A percentile compares a stretch with the other conserved stretches of the same genome.
phyloP scores from a whole-genome alignment of 352 stramenopile genomes.

The Vaucheria bursata region DNA sequence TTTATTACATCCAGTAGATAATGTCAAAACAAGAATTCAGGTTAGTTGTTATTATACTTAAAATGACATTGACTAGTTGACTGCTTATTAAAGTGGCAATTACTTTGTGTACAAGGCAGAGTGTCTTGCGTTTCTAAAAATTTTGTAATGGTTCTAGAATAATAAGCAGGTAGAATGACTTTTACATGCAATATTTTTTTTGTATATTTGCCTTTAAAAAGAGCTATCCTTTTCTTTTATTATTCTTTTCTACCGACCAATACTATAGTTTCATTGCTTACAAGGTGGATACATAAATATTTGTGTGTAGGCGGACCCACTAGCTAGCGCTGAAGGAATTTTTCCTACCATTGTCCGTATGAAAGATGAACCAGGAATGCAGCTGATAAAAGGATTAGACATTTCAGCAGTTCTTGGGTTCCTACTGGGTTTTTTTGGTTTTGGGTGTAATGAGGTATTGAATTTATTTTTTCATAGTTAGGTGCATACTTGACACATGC shows the following conservation, averaged over 20 bases:
- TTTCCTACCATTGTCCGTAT: not conserved
- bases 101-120: no score
- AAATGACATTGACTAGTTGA: no score
- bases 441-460: conserved; percentile 42
- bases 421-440: conserved; percentile 34
- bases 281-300: no score
- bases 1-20: conserved; percentile 37
- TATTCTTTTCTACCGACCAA: not conserved
- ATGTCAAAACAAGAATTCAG: conserved; percentile 38
- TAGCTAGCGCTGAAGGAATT: not conserved
- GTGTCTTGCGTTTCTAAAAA: no score
- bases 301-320: not conserved
- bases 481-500: no score
- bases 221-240: not conserved
- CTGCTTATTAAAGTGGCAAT: no score
- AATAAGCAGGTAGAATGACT: no score
- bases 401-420: conserved; percentile 32
- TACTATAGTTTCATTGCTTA: no score
- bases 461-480: no score
- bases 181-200: no score
- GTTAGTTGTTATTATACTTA: no score
- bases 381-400: not conserved
- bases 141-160: no score
- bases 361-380: not conserved
- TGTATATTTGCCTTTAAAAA: conserved; percentile 23